phyloP scores from a whole-genome alignment of 805 yeast genomes.

The baker's yeast (Saccharomyces cerevisiae) region DNA sequence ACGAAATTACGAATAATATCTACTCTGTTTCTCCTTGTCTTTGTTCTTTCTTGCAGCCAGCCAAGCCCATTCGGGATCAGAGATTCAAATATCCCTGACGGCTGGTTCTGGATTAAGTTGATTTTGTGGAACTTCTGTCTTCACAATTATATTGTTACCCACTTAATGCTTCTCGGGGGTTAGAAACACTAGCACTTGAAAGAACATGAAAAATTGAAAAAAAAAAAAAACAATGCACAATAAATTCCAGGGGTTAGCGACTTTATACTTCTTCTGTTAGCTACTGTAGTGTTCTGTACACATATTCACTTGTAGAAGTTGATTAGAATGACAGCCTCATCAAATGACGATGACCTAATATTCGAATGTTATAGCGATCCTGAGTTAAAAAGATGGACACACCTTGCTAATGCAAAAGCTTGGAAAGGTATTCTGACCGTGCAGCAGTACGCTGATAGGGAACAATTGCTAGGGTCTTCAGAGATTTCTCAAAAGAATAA shows the following conservation, averaged over 20 bases:
- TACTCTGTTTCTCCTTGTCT: too few relatives aligned
- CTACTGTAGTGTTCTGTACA: neutral
- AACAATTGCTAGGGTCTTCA: slow-evolving; percentile 26
- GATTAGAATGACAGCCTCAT: neutral
- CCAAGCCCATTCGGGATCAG: neutral
- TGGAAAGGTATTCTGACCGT: slow-evolving; percentile 31
- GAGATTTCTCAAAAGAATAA: slow-evolving; percentile 19
- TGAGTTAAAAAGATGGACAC: slow-evolving; percentile 32
- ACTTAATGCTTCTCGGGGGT: neutral
- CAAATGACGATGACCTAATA: slow-evolving; percentile 1
- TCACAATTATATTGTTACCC: neutral
- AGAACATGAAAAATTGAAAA: neutral
- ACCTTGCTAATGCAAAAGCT: slow-evolving; percentile 25
- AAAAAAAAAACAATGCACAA: neutral
- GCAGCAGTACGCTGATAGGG: slow-evolving; percentile 34
- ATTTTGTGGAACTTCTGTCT: neutral
- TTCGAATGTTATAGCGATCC: slow-evolving; percentile 25
- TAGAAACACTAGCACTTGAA: neutral
- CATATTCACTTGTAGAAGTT: neutral
- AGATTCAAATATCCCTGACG: neutral
- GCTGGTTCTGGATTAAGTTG: neutral
- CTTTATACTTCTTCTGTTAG: neutral
- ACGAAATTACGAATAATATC: neutral
- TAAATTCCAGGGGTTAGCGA: neutral
- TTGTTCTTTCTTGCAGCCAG: neutral